These are phyloP conservation scores for Tulasnella sp. DNA, from an alignment of 768 basidiomycete species.

Conservation along the genomic window DNA sequence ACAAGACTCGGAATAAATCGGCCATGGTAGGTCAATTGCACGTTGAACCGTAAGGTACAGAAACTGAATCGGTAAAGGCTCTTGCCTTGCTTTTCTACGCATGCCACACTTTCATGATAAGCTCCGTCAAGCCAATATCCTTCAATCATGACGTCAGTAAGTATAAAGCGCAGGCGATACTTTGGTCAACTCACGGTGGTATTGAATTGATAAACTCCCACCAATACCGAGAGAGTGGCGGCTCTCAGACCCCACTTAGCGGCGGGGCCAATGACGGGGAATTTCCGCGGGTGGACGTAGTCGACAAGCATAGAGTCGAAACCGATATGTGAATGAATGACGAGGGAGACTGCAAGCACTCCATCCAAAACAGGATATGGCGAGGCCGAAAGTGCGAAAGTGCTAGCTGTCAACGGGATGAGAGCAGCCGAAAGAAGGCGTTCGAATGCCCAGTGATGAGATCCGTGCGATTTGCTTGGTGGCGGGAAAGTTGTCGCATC, in stretches of 20 bases:
- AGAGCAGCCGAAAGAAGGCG: conserved; percentile 85
- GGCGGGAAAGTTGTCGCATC: conserved; percentile 90
- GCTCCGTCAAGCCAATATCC: conserved; percentile 75
- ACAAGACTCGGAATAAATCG: background rate
- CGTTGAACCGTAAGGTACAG: background rate
- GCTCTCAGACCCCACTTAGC: conserved; percentile 76
- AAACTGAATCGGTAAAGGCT: background rate
- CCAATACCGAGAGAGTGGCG: conserved; percentile 76
- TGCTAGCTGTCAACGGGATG: conserved; percentile 84
- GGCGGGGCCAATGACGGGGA: conserved; percentile 74
- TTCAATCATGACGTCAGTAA: background rate
- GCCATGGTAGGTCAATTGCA: background rate
- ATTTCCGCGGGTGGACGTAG: conserved; percentile 93
- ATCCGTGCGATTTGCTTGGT: conserved; percentile 80
- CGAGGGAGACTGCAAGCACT: conserved; percentile 79
- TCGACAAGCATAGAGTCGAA: conserved; percentile 80
- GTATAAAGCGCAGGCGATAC: conserved; percentile 22
- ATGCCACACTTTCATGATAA: conserved; percentile 80
- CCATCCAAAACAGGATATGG: conserved; percentile 88
- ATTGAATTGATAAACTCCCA: conserved; percentile 97
- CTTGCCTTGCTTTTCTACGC: conserved; percentile 52
- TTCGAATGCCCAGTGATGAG: conserved; percentile 93
- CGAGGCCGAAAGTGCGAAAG: conserved; percentile 76
- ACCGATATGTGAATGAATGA: conserved; percentile 97
- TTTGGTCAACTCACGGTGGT: conserved; percentile 72